A percentile compares a stretch with the other conserved stretches of the same genome.
phyloP scores from a whole-genome alignment of 2,329 filamentous ascomycete genomes.

The Monilinia aucupariae region DNA sequence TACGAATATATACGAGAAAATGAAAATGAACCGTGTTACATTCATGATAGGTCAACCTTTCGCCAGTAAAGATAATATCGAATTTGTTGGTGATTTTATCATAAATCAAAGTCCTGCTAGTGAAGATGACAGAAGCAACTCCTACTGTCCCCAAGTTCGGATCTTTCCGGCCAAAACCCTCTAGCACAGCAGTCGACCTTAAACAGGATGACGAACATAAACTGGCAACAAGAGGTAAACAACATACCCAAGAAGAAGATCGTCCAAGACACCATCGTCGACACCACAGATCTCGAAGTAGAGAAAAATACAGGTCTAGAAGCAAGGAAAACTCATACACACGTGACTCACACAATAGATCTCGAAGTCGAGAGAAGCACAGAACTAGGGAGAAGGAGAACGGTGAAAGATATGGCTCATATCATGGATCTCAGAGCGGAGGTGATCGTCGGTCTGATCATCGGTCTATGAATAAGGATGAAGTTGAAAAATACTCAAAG shows the following conservation, averaged over 20 bases:
- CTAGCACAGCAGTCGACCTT: conserved; percentile 16
- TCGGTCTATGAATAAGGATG: not conserved
- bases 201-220: conserved; percentile 20
- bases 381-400: conserved; percentile 18
- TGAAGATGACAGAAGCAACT: conserved; percentile 28
- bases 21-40: not conserved
- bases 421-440: conserved; percentile 1
- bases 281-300: conserved; percentile 13
- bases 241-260: conserved; percentile 5
- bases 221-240: conserved; percentile 11
- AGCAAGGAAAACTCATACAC: conserved; percentile 1
- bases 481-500: not conserved
- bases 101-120: not conserved
- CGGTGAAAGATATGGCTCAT: conserved; percentile 18
- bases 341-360: conserved; percentile 7
- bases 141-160: conserved; percentile 61
- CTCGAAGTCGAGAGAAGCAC: conserved; percentile 15
- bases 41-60: not conserved
- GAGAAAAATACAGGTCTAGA: conserved; percentile 2
- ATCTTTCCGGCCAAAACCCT: conserved; percentile 59
- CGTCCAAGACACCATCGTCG: conserved; percentile 7
- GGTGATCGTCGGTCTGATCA: conserved; percentile 14
- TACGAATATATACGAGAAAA: no score
- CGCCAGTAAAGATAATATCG: not conserved
- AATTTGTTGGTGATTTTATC: not conserved